Percentiles rank a stretch among this genome's conserved stretches.
Evolutionary conservation across 768 basidiomycete species (phyloP).

Genomic region (Boletus subparvulus): DNA sequence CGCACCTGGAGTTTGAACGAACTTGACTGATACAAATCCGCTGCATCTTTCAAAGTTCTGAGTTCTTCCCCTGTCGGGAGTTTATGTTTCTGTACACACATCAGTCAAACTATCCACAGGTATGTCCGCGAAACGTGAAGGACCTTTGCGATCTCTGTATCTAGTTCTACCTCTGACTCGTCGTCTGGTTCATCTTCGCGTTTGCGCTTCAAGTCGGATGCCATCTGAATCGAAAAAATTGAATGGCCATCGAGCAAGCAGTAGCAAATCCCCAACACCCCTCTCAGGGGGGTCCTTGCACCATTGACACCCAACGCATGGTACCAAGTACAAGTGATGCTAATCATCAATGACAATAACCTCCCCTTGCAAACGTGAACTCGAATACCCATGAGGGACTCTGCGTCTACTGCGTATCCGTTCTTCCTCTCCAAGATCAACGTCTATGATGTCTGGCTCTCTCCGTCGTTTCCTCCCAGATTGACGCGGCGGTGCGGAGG

Average conservation of each 20-base stretch:
- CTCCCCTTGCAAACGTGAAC: constrained; percentile 31
- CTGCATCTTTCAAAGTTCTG: constrained; percentile 67
- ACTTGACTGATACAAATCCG: constrained; percentile 71
- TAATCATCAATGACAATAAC: constrained; percentile 48
- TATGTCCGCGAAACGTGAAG: background rate
- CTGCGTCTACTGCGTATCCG: constrained; percentile 22
- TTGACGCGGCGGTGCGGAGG: background rate
- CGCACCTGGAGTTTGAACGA: constrained; percentile 83
- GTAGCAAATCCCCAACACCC: constrained; percentile 10
- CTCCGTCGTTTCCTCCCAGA: constrained; percentile 39
- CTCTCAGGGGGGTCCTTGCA: constrained; percentile 1
- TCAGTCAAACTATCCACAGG: background rate
- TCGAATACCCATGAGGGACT: constrained; percentile 9
- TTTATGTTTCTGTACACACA: constrained; percentile 31
- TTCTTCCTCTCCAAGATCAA: constrained; percentile 32
- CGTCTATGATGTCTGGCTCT: constrained; percentile 27
- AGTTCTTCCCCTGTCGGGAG: constrained; percentile 73
- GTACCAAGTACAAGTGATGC: background rate
- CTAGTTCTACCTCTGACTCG: background rate
- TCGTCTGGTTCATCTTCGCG: constrained; percentile 13
- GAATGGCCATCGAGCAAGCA: background rate
- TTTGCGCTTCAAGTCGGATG: constrained; percentile 29
- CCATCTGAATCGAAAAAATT: constrained; percentile 16
- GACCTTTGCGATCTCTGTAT: constrained; percentile 18
- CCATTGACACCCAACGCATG: background rate